These are phyloP conservation scores for Candida oleophila DNA, from an alignment of 805 yeast genomes.

Conservation along the genomic window DNA sequence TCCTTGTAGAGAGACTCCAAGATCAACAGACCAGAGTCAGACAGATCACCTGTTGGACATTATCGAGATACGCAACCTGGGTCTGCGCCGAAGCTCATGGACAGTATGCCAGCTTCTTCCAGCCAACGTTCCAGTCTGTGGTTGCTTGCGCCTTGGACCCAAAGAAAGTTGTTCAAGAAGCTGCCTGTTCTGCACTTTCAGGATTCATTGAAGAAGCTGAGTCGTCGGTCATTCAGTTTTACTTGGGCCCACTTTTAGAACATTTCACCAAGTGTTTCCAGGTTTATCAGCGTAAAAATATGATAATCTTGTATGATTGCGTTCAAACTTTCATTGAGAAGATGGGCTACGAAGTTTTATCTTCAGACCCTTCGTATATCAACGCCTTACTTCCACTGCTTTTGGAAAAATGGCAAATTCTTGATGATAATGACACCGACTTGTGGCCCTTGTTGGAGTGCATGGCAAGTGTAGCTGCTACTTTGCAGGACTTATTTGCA, in stretches of 20 bases:
- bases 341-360: slow-evolving; percentile 54
- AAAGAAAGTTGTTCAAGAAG: slow-evolving; percentile 92
- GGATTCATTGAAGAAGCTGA: slow-evolving; percentile 80
- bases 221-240: slow-evolving; percentile 55
- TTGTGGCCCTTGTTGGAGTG: slow-evolving; percentile 93
- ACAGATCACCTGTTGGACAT: slow-evolving; percentile 94
- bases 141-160: slow-evolving; percentile 74
- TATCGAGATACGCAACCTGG: slow-evolving; percentile 84
- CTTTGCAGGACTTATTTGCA: slow-evolving; percentile 78
- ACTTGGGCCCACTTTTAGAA: slow-evolving; percentile 62
- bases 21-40: slow-evolving; percentile 84
- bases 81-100: slow-evolving; percentile 70
- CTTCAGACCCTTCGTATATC: slow-evolving; percentile 56
- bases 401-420: slow-evolving; percentile 72
- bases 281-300: slow-evolving; percentile 76
- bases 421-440: slow-evolving; percentile 77
- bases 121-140: slow-evolving; percentile 76
- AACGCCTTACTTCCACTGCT: slow-evolving; percentile 75
- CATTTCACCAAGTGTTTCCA: slow-evolving; percentile 74
- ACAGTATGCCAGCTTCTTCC: slow-evolving; percentile 62
- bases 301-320: slow-evolving; percentile 83
- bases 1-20: slow-evolving; percentile 71
- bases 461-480: slow-evolving; percentile 86
- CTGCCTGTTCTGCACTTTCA: slow-evolving; percentile 86
- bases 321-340: slow-evolving; percentile 86